A percentile compares a stretch with the other conserved stretches of the same genome.
Conservation (phyloP, 1,284 basidiomycete genomes). For the Ceraceosorus guamensis region DNA sequence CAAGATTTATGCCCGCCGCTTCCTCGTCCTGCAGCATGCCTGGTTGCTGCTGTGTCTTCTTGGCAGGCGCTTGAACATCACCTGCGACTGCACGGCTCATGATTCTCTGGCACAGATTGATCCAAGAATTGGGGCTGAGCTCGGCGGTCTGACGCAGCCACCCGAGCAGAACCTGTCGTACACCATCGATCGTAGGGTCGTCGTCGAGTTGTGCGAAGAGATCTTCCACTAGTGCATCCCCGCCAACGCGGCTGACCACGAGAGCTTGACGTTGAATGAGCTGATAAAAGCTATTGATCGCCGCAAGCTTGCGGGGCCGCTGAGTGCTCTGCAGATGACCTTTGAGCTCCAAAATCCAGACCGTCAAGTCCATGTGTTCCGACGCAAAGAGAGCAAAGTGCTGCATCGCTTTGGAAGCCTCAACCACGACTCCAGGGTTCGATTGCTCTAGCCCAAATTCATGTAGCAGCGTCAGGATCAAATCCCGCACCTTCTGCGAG, state of each 20-base stretch:
- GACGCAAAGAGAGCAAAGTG: conserved; percentile 94
- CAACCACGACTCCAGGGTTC: conserved; percentile 80
- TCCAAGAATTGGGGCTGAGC: conserved; percentile 91
- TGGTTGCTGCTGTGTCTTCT: background rate
- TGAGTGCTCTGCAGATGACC: conserved; percentile 48
- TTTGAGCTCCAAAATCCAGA: conserved; percentile 29
- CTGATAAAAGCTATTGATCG: conserved; percentile 91
- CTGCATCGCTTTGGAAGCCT: conserved; percentile 90
- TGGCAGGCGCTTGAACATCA: conserved; percentile 14
- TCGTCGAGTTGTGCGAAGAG: conserved; percentile 90
- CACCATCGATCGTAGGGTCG: conserved; percentile 87
- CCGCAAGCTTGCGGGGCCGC: conserved; percentile 74
- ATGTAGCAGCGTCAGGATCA: conserved; percentile 76
- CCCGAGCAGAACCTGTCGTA: conserved; percentile 82
- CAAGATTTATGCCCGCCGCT: conserved; percentile 64
- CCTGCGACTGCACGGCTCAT: conserved; percentile 54
- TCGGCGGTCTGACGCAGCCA: conserved; percentile 93
- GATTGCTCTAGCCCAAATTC: conserved; percentile 68
- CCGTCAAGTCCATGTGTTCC: conserved; percentile 54
- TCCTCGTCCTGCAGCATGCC: conserved; percentile 66
- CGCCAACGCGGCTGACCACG: conserved; percentile 83
- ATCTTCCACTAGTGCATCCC: conserved; percentile 86
- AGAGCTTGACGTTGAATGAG: conserved; percentile 92
- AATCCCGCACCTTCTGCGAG: conserved; percentile 64
- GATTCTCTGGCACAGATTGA: conserved; percentile 92